Evolutionary conservation across 352 stramenopile species (phyloP).

Genomic region (Globisporangium acanthophoron): DNA sequence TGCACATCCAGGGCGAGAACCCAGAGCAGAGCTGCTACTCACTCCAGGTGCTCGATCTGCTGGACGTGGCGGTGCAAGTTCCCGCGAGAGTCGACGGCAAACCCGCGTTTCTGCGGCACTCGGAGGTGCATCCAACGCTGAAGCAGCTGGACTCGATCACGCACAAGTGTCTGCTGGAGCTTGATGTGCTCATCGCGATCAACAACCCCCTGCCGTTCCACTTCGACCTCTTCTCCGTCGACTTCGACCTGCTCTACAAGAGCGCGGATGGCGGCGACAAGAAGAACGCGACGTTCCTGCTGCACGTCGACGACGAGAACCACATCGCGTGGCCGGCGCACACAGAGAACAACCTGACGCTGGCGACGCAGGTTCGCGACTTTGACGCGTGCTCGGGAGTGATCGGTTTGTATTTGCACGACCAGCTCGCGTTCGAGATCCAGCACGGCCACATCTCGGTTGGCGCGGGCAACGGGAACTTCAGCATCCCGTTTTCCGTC

Average conservation of each 20-base stretch:
- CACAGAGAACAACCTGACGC: conserved; percentile 57
- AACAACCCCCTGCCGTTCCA: conserved; percentile 79
- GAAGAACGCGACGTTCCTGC: conserved; percentile 26
- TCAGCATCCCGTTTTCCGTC: conserved; percentile 69
- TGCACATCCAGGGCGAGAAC: conserved; percentile 59
- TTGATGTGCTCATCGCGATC: conserved; percentile 65
- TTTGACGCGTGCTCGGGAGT: conserved; percentile 65
- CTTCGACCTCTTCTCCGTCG: conserved; percentile 61
- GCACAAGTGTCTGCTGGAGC: conserved; percentile 58
- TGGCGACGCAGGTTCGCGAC: conserved; percentile 42
- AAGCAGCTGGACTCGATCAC: conserved; percentile 75
- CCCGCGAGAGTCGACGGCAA: conserved; percentile 71
- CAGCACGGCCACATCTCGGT: conserved; percentile 50
- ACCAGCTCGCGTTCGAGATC: conserved; percentile 67
- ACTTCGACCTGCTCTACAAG: conserved; percentile 70
- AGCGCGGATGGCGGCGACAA: conserved; percentile 12
- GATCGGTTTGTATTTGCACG: conserved; percentile 54
- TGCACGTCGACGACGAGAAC: conserved; percentile 44
- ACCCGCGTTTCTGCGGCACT: conserved; percentile 58
- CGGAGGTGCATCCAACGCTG: conserved; percentile 47
- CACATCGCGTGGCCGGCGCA: conserved; percentile 56
- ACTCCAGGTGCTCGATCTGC: conserved; percentile 56
- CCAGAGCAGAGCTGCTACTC: conserved; percentile 46
- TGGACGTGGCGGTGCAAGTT: conserved; percentile 55
- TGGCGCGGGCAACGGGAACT: conserved; percentile 51